Base-by-base conservation (phyloP, 2,329 filamentous ascomycete genomes). In the Paraconiothyrium sp. region DNA sequence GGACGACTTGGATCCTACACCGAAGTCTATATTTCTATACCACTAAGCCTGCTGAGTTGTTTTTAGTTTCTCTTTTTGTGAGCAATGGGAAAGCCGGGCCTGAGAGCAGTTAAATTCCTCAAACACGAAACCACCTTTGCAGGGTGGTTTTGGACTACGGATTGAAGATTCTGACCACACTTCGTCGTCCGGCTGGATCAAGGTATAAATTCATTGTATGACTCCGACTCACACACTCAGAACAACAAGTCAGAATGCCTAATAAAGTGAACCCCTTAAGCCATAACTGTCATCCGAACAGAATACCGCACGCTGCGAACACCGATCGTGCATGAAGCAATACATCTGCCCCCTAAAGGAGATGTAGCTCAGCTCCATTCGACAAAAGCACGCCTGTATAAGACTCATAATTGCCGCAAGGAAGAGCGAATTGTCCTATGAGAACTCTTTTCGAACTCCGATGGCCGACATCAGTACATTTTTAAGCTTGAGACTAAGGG, bases 281-380 rank as follows among this genome's bases (percentile, higher is more conserved):
- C 20, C 20, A 8, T 24, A 24, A 22, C 3, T 4, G 9, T 10
- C 20, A 22, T 20, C 4, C n/a, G 10, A 46, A 20, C 20, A 24
- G 4, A 46, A 24, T 46, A 24, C 43, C 43, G 43, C 43, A 44
- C 41, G 43, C n/a, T 24, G 13, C n/a, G 43, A 46, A 46, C 43
- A 20, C 43, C 43, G 43, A 22, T 46, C 20, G 43, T 46, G 43
- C 43, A 46, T 46, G 43, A 46, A 46, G 43, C 43, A 46, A 46
- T 46, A 24, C 41, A 44, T 9, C 30, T 30, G 46, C 46, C 2
- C 22, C 27, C 46, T 14, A 27, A 22, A n/a, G n/a, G 24, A n/a
- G 14, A 20, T 4, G 14, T 16, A 44, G n/a, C 41, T 22, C 30
- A n/a, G 16, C n/a, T 9, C 24, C 24, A 11, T 48, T 30, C 24